Base-by-base conservation (phyloP, 805 yeast species). In the Metschnikowia arizonensis region DNA sequence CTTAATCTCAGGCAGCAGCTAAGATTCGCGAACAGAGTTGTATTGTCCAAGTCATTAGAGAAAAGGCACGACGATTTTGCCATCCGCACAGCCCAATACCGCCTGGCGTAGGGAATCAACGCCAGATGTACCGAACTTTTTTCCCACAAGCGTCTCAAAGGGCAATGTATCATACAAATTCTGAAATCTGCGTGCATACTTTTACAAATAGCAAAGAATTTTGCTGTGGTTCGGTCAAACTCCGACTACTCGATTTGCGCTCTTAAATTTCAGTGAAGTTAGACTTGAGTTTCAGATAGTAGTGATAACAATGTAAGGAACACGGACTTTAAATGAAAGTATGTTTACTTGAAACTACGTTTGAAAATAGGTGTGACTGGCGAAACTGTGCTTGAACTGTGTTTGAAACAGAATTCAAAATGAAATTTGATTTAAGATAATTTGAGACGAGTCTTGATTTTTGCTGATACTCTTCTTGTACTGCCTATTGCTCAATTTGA, bases 91-190 rank as follows among this genome's bases (percentile, higher is more conserved):
- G 32, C 32, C 25, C 11, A 6, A 28, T 18, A 14, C 31, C 25
- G 24, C 23, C 11, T 7, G 18, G 18, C 38, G 33, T 26, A 24
- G 38, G 29, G 33, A 9, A 18, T n/a, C 33, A 10, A 18, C 26
- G 24, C 14, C 26, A 12, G 15, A 37, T 17, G 40, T 26, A 37
- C 25, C 40, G 40, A 32, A 33, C 40, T 28, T 18, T 19, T 37
- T 28, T n/a, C 17, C 18, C 25, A 12, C 21, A 37, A 24, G 25
- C 29, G 38, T 26, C 19, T 37, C 33, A 5, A 12, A 29, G 40
- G 31, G 33, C 40, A 9, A n/a, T 18, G 12, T 18, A 30, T 30
- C 11, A 29, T 18, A 10, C 19, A 19, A 25, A 15, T 9, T 24
- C 19, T 23, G 7, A n/a, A 35, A 24, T 10, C 9, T 14, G n/a